phyloP scores from a whole-genome alignment of 2,329 filamentous ascomycete species.

The Sarocladium strictum region DNA sequence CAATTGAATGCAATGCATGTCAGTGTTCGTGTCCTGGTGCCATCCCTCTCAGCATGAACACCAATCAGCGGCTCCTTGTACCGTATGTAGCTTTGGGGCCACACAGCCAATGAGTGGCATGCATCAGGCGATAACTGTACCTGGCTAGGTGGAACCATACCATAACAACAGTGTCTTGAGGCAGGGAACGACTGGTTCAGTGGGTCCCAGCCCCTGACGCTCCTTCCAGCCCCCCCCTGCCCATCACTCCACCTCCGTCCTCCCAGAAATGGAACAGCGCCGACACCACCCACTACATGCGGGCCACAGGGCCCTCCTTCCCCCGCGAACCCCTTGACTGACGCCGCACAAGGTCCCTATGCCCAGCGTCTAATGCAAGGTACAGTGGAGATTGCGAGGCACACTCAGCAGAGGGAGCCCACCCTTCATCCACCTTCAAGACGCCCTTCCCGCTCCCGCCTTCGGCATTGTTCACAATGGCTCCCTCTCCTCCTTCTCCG shows the following conservation, averaged over 20 bases:
- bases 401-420: background rate
- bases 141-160: background rate
- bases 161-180: background rate
- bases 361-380: background rate
- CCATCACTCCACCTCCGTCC: background rate
- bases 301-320: background rate
- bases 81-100: background rate
- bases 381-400: background rate
- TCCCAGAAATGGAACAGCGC: background rate
- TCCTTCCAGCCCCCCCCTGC: constrained; percentile 5
- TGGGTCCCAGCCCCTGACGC: background rate
- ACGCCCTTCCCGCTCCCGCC: background rate
- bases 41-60: background rate
- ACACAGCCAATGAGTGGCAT: background rate
- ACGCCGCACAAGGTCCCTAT: background rate
- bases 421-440: background rate
- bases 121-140: background rate
- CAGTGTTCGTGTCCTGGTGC: background rate
- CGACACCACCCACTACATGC: background rate
- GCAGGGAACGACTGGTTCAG: constrained; percentile 3
- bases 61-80: constrained; percentile 2
- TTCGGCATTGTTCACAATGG: too few relatives aligned
- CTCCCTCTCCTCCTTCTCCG: background rate
- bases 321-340: constrained; percentile 7
- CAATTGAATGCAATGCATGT: constrained; percentile 3